Conservation (phyloP, 2,329 filamentous ascomycete species). For the Calonectria henricotiae region DNA sequence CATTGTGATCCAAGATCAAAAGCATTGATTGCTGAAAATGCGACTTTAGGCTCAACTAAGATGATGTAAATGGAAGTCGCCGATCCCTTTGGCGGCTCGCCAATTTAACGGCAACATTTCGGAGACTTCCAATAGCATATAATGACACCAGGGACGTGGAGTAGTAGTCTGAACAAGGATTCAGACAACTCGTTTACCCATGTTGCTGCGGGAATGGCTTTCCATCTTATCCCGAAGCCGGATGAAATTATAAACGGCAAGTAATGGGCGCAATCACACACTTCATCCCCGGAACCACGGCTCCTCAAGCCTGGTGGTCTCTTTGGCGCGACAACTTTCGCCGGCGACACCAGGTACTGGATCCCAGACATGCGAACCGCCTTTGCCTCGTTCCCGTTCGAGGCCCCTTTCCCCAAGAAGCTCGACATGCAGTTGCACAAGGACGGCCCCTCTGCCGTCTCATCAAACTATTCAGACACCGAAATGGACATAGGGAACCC, state of each 20-base stretch:
- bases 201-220: constrained; percentile 64
- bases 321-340: constrained; percentile 60
- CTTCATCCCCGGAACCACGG: constrained; percentile 36
- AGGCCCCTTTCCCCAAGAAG: constrained; percentile 56
- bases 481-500: no score
- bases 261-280: background rate
- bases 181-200: constrained; percentile 61
- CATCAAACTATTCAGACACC: no score
- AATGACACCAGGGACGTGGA: background rate
- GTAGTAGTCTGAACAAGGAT: no score
- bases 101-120: constrained; percentile 34
- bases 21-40: background rate
- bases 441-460: constrained; percentile 46
- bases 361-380: constrained; percentile 58
- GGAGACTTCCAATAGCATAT: constrained; percentile 37
- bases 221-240: constrained; percentile 65
- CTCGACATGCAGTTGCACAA: constrained; percentile 61
- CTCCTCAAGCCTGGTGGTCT: constrained; percentile 60
- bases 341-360: constrained; percentile 59
- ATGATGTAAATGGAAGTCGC: constrained; percentile 9
- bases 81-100: background rate
- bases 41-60: constrained; percentile 14
- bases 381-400: constrained; percentile 61
- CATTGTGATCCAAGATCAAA: background rate
- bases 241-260: constrained; percentile 54